phyloP scores from a whole-genome alignment of 768 basidiomycete species.

The Neoboletus brunneissimus region DNA sequence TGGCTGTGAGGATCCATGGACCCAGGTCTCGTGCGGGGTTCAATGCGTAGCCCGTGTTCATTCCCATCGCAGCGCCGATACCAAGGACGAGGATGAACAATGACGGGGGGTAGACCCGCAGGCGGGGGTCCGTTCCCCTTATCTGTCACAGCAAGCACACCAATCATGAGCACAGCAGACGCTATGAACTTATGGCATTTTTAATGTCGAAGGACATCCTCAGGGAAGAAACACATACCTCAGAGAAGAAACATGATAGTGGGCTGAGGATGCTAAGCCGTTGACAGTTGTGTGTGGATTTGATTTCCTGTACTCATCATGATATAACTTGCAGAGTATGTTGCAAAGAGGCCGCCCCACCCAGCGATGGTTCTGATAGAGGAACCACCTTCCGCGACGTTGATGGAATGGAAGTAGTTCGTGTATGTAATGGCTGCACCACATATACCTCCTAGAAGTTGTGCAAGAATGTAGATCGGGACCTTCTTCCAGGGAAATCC shows the following conservation, averaged over 20 bases:
- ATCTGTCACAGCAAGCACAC: slow-evolving; percentile 52
- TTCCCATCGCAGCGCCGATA: slow-evolving; percentile 52
- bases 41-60: slow-evolving; percentile 60
- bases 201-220: not conserved
- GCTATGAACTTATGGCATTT: slow-evolving; percentile 43
- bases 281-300: not conserved
- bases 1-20: slow-evolving; percentile 58
- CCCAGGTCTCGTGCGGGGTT: slow-evolving; percentile 69
- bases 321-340: slow-evolving; percentile 39
- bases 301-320: not conserved
- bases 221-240: slow-evolving; percentile 23
- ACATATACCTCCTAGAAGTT: slow-evolving; percentile 53
- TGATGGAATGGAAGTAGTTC: slow-evolving; percentile 61
- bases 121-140: slow-evolving; percentile 47
- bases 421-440: slow-evolving; percentile 54
- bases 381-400: slow-evolving; percentile 51
- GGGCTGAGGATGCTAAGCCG: slow-evolving; percentile 37
- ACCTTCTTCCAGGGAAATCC: slow-evolving; percentile 78
- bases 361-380: slow-evolving; percentile 47
- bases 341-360: slow-evolving; percentile 54
- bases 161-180: slow-evolving; percentile 50
- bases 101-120: slow-evolving; percentile 48
- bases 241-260: slow-evolving; percentile 43
- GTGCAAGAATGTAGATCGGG: slow-evolving; percentile 59
- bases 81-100: slow-evolving; percentile 56